phyloP scores from a whole-genome alignment of 2,329 filamentous ascomycete species.

The Dactylonectria macrodidyma region DNA sequence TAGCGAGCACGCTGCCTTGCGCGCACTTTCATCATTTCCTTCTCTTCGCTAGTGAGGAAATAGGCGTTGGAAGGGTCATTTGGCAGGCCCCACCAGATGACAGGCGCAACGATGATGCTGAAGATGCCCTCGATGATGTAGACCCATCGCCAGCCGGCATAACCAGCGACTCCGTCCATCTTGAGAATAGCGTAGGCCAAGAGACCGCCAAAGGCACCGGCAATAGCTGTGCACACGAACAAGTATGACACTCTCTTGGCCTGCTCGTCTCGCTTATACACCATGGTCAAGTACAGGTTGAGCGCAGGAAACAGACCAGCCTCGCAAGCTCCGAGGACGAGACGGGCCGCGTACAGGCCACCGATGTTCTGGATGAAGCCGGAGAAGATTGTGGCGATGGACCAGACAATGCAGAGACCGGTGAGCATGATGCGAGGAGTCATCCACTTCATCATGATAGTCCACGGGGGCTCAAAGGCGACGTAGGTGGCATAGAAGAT shows the following conservation, averaged over 20 bases:
- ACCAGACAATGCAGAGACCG: conserved; percentile 47
- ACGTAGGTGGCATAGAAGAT: conserved; percentile 53
- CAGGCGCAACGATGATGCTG: conserved; percentile 13
- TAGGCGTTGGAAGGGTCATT: conserved; percentile 20
- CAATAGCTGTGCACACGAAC: conserved; percentile 64
- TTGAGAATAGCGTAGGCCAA: conserved; percentile 64
- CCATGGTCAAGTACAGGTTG: conserved; percentile 47
- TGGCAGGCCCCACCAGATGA: conserved; percentile 26
- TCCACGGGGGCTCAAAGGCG: conserved; percentile 50
- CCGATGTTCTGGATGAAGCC: conserved; percentile 50
- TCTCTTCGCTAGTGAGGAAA: conserved; percentile 20
- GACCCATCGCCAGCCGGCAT: conserved; percentile 64
- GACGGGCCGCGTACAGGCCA: conserved; percentile 44
- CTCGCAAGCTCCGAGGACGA: conserved; percentile 42
- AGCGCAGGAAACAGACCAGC: conserved; percentile 47
- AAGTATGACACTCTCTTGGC: conserved; percentile 66
- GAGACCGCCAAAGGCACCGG: conserved; percentile 58
- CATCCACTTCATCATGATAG: conserved; percentile 52
- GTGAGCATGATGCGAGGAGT: conserved; percentile 52
- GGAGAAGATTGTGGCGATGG: conserved; percentile 45
- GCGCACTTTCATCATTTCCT: conserved; percentile 21
- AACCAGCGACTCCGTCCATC: conserved; percentile 62
- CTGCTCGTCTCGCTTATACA: conserved; percentile 64
- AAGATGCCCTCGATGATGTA: conserved; percentile 64
- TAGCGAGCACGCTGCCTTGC: conserved; percentile 50